Base-by-base conservation (phyloP, 2,329 filamentous ascomycete genomes). In the Rutstroemia sydowiana region DNA sequence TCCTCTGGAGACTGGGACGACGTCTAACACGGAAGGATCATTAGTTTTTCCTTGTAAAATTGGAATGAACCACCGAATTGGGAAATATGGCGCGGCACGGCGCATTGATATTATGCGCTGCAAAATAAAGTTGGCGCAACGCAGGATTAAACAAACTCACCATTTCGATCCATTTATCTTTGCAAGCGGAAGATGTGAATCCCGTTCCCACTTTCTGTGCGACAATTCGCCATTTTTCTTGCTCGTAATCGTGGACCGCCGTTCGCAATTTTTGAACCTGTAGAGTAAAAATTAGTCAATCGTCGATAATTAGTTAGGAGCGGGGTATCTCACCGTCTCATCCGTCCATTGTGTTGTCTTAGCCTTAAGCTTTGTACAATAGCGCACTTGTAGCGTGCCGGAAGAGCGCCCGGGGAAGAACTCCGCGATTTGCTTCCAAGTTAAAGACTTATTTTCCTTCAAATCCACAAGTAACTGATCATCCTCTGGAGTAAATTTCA, bases 381-480 rank as follows among this genome's bases (percentile, higher is more conserved):
- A 96, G 32, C 91, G 84, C 50, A 96, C 91, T 69, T 96, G 91
- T 55, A 96, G 72, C 28, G 91, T 95, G 16, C 91, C 91, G 42
- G 88, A 95, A 53, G 88, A 93, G 53, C 91, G 78, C 1, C 90
- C 91, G 0, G 91, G 91, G 62, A 96, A 96, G 71, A 95, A 95
- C 65, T 95, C 91, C 52, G 90, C 88, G 64, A 96, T 96, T 74
- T 96, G 91, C 71, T 95, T 95, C 91, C 91, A 96, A 4, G 91
- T 95, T 66, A 96, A 75, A 65, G 88, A 91, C 69, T 93, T 95
- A 65, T 93, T 91, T 70, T 96, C 91, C 69, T 96, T 96, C 56
- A 96, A 74, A 65, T 95, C 88, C 52, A 95, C 84, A 49, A 96
- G 75, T 44, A 95, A 73, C 60, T 87, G 84, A 68, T 96, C 91